Base-by-base conservation (phyloP, 164 flowering plant species). In the Tinospora cordifolia region DNA sequence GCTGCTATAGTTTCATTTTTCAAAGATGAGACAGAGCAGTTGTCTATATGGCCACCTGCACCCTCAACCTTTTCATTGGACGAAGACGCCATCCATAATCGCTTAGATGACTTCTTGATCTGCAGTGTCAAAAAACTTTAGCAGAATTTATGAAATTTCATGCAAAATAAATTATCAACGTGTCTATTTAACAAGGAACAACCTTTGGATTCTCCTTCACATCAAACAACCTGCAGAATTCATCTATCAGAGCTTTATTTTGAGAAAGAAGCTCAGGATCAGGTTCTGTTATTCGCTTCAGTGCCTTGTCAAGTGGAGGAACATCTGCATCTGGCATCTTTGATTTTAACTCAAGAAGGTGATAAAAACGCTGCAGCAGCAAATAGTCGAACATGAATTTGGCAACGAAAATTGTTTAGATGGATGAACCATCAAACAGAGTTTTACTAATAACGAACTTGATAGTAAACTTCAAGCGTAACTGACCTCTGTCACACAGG, bases 181-280 rank as follows among this genome's bases (percentile, higher is more conserved):
- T 51, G 34, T 11, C 40, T 7, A 15, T 34, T 34, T 38, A 6
- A 10, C 10, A 8, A 51, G 39, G 11, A 36, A 58, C 24, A 26
- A 91, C 98, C 95, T 87, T 92, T 19, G 87, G 86, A 60, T 90
- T 90, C 76, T 85, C 93, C 81, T 88, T 88, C 41, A 94, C 74
- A 75, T 86, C 93, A 75, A 92, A 90, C 64, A 73, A 73, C 71
- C 78, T 80, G 41, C 81, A 62, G 38, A 94, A 81, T 66, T 79
- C 84, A 76, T 85, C 90, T 70, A 90, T 71, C 38, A 78, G 81
- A 69, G 76, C 65, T 69, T 81, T 77, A 78, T 80, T 87, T 64
- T 82, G 75, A 60, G 84, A 78, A 77, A 90, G 67, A 70, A 93
- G 83, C 62, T 86, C 84, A 21, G 80, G 81, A 80, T 94, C 97